These are phyloP conservation scores for Xylariaceae sp. DNA, from an alignment of 2,329 filamentous ascomycete genomes.

Conservation along the genomic window DNA sequence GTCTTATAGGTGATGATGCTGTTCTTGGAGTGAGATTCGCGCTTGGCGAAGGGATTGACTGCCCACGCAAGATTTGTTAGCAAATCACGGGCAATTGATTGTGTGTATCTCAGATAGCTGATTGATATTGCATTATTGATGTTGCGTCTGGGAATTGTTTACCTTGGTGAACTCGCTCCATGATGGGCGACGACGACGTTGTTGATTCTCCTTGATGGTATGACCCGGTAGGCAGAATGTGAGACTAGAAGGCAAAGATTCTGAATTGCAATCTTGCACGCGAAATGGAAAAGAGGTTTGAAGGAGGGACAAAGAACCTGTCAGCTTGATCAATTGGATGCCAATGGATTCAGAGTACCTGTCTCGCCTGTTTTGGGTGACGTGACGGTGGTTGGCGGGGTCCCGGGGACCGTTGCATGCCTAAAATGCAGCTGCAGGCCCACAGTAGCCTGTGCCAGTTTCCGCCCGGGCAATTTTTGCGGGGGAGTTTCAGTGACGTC, in stretches of 20 bases:
- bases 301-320: background rate
- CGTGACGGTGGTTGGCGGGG: slow-evolving; percentile 10
- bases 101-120: background rate
- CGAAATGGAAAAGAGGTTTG: background rate
- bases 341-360: background rate
- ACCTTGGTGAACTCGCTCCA: slow-evolving; percentile 31
- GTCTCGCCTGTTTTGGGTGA: slow-evolving; percentile 1
- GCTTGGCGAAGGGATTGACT: slow-evolving; percentile 75
- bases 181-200: slow-evolving; percentile 12
- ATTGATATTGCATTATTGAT: background rate
- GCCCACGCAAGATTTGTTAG: slow-evolving; percentile 3
- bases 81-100: background rate
- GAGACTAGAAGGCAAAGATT: background rate
- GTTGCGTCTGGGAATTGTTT: slow-evolving; percentile 9
- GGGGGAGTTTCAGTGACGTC: background rate
- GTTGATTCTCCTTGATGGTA: background rate
- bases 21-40: slow-evolving; percentile 59
- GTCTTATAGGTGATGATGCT: slow-evolving; percentile 71
- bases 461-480: background rate
- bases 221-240: background rate
- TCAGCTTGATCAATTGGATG: background rate
- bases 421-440: slow-evolving; percentile 1
- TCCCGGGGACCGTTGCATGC: slow-evolving; percentile 6
- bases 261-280: background rate
- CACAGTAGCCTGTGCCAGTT: background rate